Conservation (phyloP, 306 rosid species). For the Cucumis melo region DNA sequence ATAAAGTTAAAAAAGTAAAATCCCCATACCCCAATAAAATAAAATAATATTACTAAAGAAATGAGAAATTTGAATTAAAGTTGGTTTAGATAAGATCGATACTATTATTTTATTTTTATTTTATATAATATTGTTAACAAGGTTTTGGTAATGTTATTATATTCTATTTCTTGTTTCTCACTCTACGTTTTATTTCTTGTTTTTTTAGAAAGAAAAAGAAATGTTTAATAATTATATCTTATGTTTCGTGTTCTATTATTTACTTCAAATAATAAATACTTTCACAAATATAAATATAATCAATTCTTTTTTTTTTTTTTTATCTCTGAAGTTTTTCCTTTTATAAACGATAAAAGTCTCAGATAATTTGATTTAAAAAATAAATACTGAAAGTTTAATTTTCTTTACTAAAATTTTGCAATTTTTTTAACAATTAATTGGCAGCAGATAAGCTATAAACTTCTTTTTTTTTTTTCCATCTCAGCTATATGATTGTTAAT, state of each 20-base stretch:
- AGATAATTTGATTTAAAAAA: not conserved
- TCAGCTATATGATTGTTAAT: not conserved
- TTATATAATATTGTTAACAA: not conserved
- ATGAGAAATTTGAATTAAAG: conserved; percentile 2
- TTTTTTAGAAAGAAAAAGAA: not conserved
- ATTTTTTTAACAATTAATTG: not conserved
- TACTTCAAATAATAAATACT: not conserved
- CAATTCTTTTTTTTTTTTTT: not conserved
- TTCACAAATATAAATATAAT: not conserved
- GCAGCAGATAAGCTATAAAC: not conserved
- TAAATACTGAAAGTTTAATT: not conserved
- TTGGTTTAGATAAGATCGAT: conserved; percentile 4
- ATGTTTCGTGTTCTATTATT: not conserved
- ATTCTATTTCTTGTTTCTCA: not conserved
- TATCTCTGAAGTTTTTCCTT: not conserved
- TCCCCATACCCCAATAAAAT: conserved; percentile 3
- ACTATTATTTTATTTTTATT: not conserved
- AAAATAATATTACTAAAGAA: conserved; percentile 1
- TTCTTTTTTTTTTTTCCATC: not conserved
- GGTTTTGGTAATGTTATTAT: not conserved
- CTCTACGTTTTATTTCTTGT: not conserved
- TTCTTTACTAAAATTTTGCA: not conserved
- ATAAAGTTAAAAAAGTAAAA: conserved; percentile 2
- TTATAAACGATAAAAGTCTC: not conserved
- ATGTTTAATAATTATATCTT: not conserved